Conservation (phyloP, 768 basidiomycete species). For the Scleroderma citrinum region DNA sequence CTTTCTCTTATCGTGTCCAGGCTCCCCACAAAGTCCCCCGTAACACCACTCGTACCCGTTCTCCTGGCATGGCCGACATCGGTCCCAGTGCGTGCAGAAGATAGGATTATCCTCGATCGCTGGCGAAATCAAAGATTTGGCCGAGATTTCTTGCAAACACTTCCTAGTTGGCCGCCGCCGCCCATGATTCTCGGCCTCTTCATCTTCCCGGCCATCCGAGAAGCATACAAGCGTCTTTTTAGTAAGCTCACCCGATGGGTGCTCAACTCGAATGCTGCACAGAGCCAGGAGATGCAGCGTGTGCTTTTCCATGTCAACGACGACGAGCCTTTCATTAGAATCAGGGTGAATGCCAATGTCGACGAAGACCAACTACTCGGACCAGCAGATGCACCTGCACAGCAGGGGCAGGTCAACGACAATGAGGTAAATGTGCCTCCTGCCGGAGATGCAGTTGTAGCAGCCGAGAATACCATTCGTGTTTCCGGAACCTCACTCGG, state of each 20-base stretch:
- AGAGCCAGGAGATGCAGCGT: constrained; percentile 15
- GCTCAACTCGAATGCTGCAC: constrained; percentile 31
- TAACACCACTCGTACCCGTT: constrained; percentile 20
- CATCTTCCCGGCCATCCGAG: constrained; percentile 42
- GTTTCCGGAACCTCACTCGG: constrained; percentile 57
- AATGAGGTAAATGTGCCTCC: constrained; percentile 7
- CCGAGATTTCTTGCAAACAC: constrained; percentile 22
- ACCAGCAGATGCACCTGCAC: constrained; percentile 9
- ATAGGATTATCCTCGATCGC: constrained; percentile 7
- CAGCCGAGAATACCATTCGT: constrained; percentile 53
- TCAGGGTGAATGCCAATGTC: constrained; percentile 29
- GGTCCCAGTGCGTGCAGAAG: constrained; percentile 11
- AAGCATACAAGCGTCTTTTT: constrained; percentile 39
- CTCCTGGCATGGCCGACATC: constrained; percentile 27
- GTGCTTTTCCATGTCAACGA: constrained; percentile 18
- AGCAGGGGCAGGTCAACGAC: constrained; percentile 3
- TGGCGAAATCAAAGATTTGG: constrained; percentile 1
- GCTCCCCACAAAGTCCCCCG: constrained; percentile 32
- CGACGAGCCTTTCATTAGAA: constrained; percentile 25
- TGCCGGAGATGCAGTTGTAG: constrained; percentile 36
- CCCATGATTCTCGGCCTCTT: constrained; percentile 52
- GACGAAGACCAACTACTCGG: constrained; percentile 25
- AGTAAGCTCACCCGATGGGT: constrained; percentile 37
- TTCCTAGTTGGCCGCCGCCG: constrained; percentile 52
- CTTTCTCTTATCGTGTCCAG: constrained; percentile 61